Evolutionary conservation across 169 alveolate genomes (phyloP), one percentile per base, ranked within the genome.

Genomic region (Plasmodium relictum): DNA sequence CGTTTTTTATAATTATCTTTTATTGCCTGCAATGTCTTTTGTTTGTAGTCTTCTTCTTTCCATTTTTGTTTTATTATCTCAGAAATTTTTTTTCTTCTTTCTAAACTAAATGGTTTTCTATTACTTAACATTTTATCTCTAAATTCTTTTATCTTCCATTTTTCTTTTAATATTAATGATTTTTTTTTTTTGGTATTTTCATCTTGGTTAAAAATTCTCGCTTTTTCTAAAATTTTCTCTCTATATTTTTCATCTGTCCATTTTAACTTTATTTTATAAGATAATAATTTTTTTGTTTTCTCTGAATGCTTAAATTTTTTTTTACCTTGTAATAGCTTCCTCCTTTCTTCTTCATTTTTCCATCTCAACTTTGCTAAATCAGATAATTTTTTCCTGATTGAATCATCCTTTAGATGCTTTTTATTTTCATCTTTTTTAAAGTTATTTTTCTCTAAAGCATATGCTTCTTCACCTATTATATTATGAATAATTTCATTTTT

Each of bases 141-240:
- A 41, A 83, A 83, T 20, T 83, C 91, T 83, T 83, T 83, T 24
- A 58, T 12, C 14, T 83, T 83, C 91, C 91, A 83, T 61, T 83
- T 83, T 31, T 83, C 74, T 83, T 71, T 83, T 10, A 83, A 73
- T 39, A 69, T 3, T 12, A 56, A 22, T n/a, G 91, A 83, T 83
- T 83, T 83, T 50, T 85, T 83, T 73, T 52, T 83, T 69, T 83
- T 83, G 39, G 91, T 83, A 83, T 83, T 83, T 45, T 83, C 91
- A 20, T 83, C 91, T 61, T 83, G 91, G 68, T 83, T 83, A 69
- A 83, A 83, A 54, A 52, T 56, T 31, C 68, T 22, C 10, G 91
- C 68, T 58, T 83, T 83, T 70, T 68, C 86, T 41, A 83, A 54
- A 14, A 83, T 70, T 16, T 73, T 66, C 68, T 83, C 69, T 54